Conservation (phyloP, 2,329 filamentous ascomycete species). For the Fusarium domesticum region DNA sequence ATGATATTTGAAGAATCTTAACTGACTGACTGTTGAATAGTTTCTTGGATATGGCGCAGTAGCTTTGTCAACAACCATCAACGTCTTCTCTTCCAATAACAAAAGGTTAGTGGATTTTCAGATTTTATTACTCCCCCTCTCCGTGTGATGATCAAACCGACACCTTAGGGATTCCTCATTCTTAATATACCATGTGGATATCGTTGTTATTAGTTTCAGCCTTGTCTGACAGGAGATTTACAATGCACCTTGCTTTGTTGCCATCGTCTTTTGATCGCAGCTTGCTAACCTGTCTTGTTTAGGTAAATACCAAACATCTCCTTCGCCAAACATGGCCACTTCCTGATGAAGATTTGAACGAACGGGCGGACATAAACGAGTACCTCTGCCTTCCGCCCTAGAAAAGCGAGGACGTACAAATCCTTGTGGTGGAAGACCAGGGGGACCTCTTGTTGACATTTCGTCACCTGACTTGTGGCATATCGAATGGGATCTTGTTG, state of each 20-base stretch:
- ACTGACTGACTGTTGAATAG: background rate
- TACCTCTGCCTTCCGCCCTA: conserved; percentile 44
- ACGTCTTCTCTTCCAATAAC: conserved; percentile 6
- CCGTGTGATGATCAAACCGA: conserved; percentile 59
- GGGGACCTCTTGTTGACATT: conserved; percentile 61
- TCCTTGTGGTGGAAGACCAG: conserved; percentile 51
- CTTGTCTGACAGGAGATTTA: conserved; percentile 59
- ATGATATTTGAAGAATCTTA: conserved; percentile 2
- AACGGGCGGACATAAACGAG: conserved; percentile 68
- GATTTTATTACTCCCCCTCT: conserved; percentile 19
- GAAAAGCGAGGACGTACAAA: conserved; percentile 62
- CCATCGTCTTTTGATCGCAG: conserved; percentile 7
- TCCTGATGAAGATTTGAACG: conserved; percentile 65
- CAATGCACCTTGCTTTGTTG: conserved; percentile 22
- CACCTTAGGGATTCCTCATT: conserved; percentile 66
- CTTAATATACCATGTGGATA: conserved; percentile 65
- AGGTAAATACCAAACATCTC: conserved; percentile 40
- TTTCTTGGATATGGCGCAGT: background rate
- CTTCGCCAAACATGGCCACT: conserved; percentile 26
- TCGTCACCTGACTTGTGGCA: conserved; percentile 60
- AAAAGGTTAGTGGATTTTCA: conserved; percentile 47
- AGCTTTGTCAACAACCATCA: conserved; percentile 3
- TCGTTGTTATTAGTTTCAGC: conserved; percentile 61
- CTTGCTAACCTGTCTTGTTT: conserved; percentile 38
- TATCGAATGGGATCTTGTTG: conserved; percentile 30